phyloP scores from a whole-genome alignment of 805 yeast genomes.

The Metschnikowia reukaufii region DNA sequence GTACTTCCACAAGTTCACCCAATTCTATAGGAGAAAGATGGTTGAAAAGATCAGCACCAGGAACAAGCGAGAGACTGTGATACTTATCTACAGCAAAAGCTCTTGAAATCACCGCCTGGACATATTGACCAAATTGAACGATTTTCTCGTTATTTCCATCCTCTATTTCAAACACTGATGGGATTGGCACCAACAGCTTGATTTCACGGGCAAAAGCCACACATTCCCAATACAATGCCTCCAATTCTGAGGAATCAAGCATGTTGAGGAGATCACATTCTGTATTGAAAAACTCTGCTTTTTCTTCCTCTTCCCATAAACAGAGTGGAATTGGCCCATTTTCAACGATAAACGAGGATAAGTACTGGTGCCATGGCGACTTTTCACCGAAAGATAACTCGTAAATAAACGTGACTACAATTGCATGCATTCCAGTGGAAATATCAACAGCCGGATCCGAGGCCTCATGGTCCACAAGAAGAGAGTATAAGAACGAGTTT shows the following conservation, averaged over 20 bases:
- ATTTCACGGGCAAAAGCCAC: constrained; percentile 41
- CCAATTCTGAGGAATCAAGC: constrained; percentile 47
- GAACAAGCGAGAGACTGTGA: constrained; percentile 76
- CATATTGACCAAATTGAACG: constrained; percentile 53
- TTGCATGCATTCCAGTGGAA: constrained; percentile 56
- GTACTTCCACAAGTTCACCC: constrained; percentile 15
- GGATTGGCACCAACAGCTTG: constrained; percentile 31
- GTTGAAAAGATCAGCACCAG: constrained; percentile 89
- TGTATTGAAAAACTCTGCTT: constrained; percentile 53
- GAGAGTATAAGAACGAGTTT: constrained; percentile 62
- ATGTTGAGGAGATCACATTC: constrained; percentile 63
- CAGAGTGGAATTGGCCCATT: constrained; percentile 54
- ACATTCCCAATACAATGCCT: constrained; percentile 39
- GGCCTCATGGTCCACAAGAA: constrained; percentile 54
- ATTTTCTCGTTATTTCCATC: constrained; percentile 26
- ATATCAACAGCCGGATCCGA: constrained; percentile 34
- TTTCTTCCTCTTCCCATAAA: constrained; percentile 58
- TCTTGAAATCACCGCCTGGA: constrained; percentile 67
- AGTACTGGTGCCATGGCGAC: constrained; percentile 81
- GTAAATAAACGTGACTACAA: constrained; percentile 69
- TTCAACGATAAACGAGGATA: constrained; percentile 49
- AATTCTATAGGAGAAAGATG: constrained; percentile 48
- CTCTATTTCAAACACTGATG: constrained; percentile 31
- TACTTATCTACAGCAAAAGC: constrained; percentile 79
- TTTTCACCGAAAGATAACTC: constrained; percentile 56